These are phyloP conservation scores for Ceratocystis harringtonii DNA, from an alignment of 2,329 filamentous ascomycete species.

Conservation along the genomic window DNA sequence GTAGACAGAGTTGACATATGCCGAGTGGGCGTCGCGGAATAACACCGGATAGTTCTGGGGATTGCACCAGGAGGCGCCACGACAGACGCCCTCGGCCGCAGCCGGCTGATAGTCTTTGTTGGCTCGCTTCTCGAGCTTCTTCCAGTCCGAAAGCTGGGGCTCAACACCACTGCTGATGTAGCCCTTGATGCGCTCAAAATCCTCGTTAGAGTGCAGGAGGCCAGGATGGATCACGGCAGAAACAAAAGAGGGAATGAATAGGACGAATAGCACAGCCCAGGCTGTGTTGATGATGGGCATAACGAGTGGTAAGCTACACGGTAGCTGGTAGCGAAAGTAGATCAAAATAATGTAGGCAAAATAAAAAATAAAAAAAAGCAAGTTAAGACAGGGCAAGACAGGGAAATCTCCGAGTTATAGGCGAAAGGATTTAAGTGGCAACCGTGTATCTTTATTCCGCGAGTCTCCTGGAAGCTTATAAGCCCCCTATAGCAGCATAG, in stretches of 20 bases:
- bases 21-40: slow-evolving; percentile 18
- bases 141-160: slow-evolving; percentile 26
- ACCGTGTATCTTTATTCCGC: neutral
- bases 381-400: neutral
- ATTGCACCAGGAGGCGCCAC: slow-evolving; percentile 20
- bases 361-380: neutral
- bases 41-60: neutral
- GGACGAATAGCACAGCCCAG: neutral
- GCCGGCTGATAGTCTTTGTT: slow-evolving; percentile 22
- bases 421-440: neutral
- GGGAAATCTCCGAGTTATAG: neutral
- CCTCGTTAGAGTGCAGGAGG: slow-evolving; percentile 25
- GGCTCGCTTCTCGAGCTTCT: slow-evolving; percentile 24
- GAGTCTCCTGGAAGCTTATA: neutral
- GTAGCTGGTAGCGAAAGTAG: neutral
- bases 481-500: neutral
- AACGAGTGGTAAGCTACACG: neutral
- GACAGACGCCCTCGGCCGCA: slow-evolving; percentile 24
- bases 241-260: neutral
- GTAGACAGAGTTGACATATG: slow-evolving; percentile 27
- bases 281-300: neutral
- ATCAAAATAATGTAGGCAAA: neutral
- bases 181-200: slow-evolving; percentile 28
- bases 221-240: slow-evolving; percentile 7
- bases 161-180: slow-evolving; percentile 24